Conservation (phyloP, 2,329 filamentous ascomycete species). For the Ophiostoma sp. region DNA sequence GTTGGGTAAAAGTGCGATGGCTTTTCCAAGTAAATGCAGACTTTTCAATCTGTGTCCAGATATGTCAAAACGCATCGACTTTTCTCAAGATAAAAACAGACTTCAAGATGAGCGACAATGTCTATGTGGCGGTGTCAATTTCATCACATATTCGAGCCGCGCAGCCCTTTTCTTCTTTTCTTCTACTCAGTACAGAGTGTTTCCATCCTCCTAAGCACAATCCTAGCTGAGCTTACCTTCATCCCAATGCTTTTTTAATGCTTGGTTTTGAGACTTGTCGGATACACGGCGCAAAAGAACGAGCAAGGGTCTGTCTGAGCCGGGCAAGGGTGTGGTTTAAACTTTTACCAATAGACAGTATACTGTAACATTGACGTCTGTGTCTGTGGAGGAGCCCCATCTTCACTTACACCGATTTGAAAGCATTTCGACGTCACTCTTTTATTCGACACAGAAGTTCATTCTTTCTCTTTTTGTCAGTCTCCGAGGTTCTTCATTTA, state of each 20-base stretch:
- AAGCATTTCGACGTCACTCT: not conserved
- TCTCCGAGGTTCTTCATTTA: not conserved
- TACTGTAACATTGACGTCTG: not conserved
- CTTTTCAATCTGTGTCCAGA: no score
- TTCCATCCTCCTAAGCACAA: not conserved
- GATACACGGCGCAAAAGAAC: not conserved
- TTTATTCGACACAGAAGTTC: not conserved
- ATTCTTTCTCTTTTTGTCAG: not conserved
- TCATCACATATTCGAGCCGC: not conserved
- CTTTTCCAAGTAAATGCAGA: no score
- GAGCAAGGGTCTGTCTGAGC: not conserved
- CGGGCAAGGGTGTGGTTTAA: not conserved
- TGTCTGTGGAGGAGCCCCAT: not conserved
- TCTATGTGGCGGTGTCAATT: not conserved
- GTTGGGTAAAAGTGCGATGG: no score
- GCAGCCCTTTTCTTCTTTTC: not conserved
- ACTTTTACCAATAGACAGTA: not conserved
- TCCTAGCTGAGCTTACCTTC: not conserved
- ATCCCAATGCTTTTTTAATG: slow-evolving; percentile 7
- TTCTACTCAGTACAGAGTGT: no score
- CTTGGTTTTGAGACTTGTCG: not conserved
- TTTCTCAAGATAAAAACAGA: not conserved
- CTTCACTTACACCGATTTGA: not conserved
- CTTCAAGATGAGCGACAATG: not conserved
- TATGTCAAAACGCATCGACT: no score